These are phyloP conservation scores for Gardenia jasminoides DNA, from an alignment of 257 asterid species.

Conservation along the genomic window DNA sequence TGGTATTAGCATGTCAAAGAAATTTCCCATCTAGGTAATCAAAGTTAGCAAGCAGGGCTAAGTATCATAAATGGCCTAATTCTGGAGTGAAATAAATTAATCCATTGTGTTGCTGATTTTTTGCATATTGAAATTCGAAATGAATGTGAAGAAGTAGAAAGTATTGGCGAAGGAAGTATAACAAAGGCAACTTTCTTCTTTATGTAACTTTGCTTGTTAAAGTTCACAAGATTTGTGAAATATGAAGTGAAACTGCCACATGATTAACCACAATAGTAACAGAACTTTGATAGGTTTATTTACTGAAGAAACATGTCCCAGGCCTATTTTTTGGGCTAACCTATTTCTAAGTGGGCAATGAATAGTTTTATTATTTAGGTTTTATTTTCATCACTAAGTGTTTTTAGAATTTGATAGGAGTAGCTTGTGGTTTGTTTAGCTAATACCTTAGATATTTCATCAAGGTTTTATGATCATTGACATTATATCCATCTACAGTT, in stretches of 20 bases:
- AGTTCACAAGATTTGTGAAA: background rate
- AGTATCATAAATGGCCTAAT: background rate
- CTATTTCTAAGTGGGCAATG: background rate
- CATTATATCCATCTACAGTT: background rate
- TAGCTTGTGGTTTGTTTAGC: background rate
- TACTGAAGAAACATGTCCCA: background rate
- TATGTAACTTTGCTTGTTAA: background rate
- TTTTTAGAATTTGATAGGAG: background rate
- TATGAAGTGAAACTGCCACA: background rate
- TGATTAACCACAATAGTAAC: background rate
- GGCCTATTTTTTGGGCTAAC: background rate
- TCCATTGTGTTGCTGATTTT: background rate
- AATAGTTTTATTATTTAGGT: background rate
- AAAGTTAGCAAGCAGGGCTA: background rate
- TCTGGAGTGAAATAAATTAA: background rate
- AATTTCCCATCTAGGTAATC: background rate
- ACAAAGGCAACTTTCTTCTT: background rate
- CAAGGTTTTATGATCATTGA: background rate
- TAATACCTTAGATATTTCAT: background rate
- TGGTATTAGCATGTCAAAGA: background rate
- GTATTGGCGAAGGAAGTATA: background rate
- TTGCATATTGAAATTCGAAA: too few relatives aligned
- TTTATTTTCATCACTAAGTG: background rate
- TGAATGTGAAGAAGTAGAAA: too few relatives aligned
- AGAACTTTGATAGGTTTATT: background rate